A percentile compares a stretch with the other conserved stretches of the same genome.
phyloP scores from a whole-genome alignment of 23 red algal species.

The Cyanidiococcus yangmingshanensis region DNA sequence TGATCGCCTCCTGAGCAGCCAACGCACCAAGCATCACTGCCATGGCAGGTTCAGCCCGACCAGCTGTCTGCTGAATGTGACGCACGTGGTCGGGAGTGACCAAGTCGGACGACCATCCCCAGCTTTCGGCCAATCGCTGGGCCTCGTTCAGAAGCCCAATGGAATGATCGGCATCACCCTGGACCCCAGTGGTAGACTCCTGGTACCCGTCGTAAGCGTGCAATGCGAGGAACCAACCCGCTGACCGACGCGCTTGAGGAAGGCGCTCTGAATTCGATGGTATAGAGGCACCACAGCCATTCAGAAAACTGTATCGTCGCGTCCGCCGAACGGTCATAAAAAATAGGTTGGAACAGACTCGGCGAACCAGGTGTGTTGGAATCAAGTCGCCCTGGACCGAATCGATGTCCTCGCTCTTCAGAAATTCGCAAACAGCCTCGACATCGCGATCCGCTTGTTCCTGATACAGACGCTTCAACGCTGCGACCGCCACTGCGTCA shows the following conservation, averaged over 20 bases:
- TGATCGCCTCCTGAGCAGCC: constrained; percentile 75
- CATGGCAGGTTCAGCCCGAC: constrained; percentile 30
- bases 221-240: neutral
- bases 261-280: no score
- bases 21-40: constrained; percentile 62
- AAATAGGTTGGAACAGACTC: neutral
- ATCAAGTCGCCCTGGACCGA: neutral
- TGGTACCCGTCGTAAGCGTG: neutral
- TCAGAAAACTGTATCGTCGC: neutral
- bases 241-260: neutral
- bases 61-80: neutral
- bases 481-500: neutral
- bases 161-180: neutral
- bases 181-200: neutral
- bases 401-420: neutral
- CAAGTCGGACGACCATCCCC: neutral
- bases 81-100: neutral
- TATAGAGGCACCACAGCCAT: neutral
- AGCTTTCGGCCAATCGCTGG: neutral
- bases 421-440: neutral
- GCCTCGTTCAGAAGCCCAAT: neutral
- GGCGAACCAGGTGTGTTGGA: neutral
- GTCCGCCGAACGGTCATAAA: neutral
- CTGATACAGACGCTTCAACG: neutral
- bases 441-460: neutral